Evolutionary conservation across 805 yeast species (phyloP), one percentile per base, ranked within the genome.

Genomic region (Kodamaea restingae): DNA sequence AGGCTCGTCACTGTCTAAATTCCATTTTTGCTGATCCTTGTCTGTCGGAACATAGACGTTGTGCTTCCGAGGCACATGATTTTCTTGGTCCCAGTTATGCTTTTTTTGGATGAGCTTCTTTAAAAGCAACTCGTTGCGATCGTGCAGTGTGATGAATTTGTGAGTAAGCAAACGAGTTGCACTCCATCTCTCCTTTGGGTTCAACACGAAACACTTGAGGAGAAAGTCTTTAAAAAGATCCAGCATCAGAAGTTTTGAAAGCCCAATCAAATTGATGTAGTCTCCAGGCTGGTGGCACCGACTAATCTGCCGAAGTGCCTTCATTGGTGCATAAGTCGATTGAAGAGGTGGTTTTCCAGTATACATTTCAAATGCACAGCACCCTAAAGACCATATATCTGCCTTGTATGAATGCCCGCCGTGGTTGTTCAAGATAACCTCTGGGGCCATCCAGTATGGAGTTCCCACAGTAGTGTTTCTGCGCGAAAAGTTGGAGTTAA

Each of bases 341-440:
- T 68, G 73, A 24, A 80, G 55, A 7, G 95, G 93, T 1, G 95
- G 93, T 47, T 73, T 80, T 0, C 90, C 88, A 21, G 70, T 70
- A 9, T 83, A 81, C 45, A 84, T 60, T 53, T 84, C 95, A 41
- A 80, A 80, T 2, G 85, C 78, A 25, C 91, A 84, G 44, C 87
- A 83, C 1, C 91, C 93, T 42, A 84, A 61, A 7, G 87, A 80
- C 93, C 93, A 84, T 3, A 84, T 72, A 57, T 84, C 93, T 0
- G 91, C 90, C 37, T 77, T 73, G 46, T 44, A 67, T 38, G 64
- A 55, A 46, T 69, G 73, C 38, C 75, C 81, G n/a, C 80, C 77
- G 48, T 80, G 76, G 44, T 74, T 77, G 47, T 77, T 73, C 45
- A 70, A 52, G 18, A 77, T 75, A 1, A 77, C 76, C 41, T 77